Evolutionary conservation across 306 rosid species (phyloP), one percentile per base, ranked within the genome.

Genomic region (Lotus japonicus): DNA sequence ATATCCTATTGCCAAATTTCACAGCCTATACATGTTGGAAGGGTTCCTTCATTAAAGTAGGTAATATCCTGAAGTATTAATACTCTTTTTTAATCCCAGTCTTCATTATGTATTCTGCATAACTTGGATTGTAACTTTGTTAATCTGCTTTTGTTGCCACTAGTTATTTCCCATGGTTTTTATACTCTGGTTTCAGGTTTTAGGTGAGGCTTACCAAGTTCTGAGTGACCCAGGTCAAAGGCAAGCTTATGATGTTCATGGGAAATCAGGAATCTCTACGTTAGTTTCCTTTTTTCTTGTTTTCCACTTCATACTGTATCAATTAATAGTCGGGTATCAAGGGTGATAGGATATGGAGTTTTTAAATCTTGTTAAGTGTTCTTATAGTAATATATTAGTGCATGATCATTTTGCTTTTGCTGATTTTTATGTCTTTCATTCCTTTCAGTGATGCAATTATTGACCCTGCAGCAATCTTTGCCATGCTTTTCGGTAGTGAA

Each of bases 401-500:
- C 18, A 52, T 31, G 60, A 38, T 11, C 28, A 58, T 36, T 6
- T 53, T 23, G 26, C 14, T 38, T 76, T 49, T 66, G 62, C 75
- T 71, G 60, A 80, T 75, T 46, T 68, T 49, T 58, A 39, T 17
- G 10, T 10, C 63, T 59, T 63, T 65, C 33, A 38, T 55, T 66
- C 42, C 12, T 72, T 78, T 72, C 92, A 94, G 98, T 10, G 98
- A 94, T 8, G 87, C 88, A 64, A 94, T 94, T 76, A 94, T 94
- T 68, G 98, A 94, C 64, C 98, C 98, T 50, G 98, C 98, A 45
- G 98, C 98, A 23, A 94, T 94, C 71, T 94, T 94, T 63, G 98
- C 98, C 9, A 94, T 94, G 98, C 97, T 94, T 58, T 94, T 94
- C 76, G 98, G 98, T 68, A 94, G 96, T 81, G 98, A 94, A 80